phyloP scores from a whole-genome alignment of 805 yeast genomes.

The Martiniozyma abietophila region DNA sequence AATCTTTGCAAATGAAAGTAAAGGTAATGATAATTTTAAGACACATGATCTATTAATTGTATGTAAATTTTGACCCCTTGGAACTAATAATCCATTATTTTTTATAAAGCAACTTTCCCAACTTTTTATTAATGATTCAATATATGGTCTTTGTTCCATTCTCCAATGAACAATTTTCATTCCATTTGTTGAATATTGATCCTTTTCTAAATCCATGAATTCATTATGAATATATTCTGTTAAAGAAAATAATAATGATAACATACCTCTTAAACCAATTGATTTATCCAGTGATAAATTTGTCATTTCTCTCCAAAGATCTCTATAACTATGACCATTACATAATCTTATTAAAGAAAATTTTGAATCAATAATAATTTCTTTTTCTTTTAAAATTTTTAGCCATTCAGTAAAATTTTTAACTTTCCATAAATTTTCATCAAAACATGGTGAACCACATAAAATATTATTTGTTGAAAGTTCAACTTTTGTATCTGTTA shows the following conservation, averaged over 20 bases:
- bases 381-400: constrained; percentile 26
- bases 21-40: constrained; percentile 56
- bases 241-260: constrained; percentile 52
- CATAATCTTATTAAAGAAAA: constrained; percentile 46
- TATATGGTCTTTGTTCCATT: constrained; percentile 47
- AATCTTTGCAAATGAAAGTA: constrained; percentile 58
- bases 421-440: constrained; percentile 54
- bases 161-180: constrained; percentile 56
- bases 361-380: constrained; percentile 41
- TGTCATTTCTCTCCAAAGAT: constrained; percentile 41
- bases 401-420: constrained; percentile 45
- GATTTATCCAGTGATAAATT: constrained; percentile 31
- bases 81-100: constrained; percentile 54
- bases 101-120: constrained; percentile 60
- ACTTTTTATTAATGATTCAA: constrained; percentile 47
- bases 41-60: constrained; percentile 45
- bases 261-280: constrained; percentile 39
- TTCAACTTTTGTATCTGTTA: constrained; percentile 34
- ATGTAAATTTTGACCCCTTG: constrained; percentile 40
- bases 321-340: constrained; percentile 44
- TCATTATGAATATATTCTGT: constrained; percentile 58
- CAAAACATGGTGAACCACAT: constrained; percentile 56
- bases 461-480: constrained; percentile 36
- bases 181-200: constrained; percentile 25
- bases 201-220: constrained; percentile 28